Base-by-base conservation (phyloP, 768 basidiomycete species). In the Pleurotus eryngii region DNA sequence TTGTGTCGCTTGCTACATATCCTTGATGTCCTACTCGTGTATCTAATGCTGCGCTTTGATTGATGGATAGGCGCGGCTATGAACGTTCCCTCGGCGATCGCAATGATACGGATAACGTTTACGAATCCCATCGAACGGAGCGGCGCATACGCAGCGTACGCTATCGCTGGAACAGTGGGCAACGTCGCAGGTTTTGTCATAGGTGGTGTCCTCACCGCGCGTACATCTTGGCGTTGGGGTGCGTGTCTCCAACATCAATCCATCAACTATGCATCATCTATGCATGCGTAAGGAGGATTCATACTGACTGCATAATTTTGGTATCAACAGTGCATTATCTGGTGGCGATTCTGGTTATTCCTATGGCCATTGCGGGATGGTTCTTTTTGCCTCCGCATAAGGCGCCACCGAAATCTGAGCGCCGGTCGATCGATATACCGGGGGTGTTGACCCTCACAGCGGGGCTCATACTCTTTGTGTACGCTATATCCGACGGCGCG, bases 51-150 rank as follows among this genome's bases (percentile, higher is more conserved):
- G 30, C 30, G 30, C 9, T 35, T 35, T 35, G 30, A 35, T 35
- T 30, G 24, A 30, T 7, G 8, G 30, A 35, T 70, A 69, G 75
- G 70, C 7, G 79, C 75, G n/a, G 68, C 78, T 1, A 66, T 79
- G 68, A 75, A 75, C 11, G 71, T 81, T 27, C 80, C 80, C 3
- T 73, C 78, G 5, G 74, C 78, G 4, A 63, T 78, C 18, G 66
- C 73, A 35, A 69, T 82, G 38, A 69, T 81, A 18, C 72, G 73
- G 45, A 67, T 76, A 12, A 46, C 43, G 55, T 81, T 80, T 63
- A 74, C 81, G 0, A 74, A 79, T 14, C 73, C 74, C 11, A 57
- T 55, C 5, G 71, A 77, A 55, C 80, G 80, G 57, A 70, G 76
- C 55, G 69, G 69, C 26, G 81, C 79, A 3, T 71, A 81, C 38